phyloP scores from a whole-genome alignment of 176 grass and related monocot genomes.

The Triticum dicoccoides region DNA sequence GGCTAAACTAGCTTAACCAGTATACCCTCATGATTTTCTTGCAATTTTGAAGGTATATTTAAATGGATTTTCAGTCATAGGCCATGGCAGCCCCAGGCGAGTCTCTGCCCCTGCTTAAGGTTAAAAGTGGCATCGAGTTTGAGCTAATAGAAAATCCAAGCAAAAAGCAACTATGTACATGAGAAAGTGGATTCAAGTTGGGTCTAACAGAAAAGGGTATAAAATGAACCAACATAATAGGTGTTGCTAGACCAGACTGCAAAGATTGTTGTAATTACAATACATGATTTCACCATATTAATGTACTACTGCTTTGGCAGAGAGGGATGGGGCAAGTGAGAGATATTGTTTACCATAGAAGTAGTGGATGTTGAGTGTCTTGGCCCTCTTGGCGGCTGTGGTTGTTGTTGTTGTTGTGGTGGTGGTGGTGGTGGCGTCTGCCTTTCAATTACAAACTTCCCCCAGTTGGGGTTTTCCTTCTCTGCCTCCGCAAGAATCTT shows the following conservation, averaged over 20 bases:
- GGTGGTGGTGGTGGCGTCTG: slow-evolving; percentile 18
- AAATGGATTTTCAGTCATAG: not conserved
- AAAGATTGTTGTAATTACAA: not conserved
- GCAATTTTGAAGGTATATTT: not conserved
- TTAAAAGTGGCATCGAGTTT: not conserved
- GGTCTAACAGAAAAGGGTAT: not conserved
- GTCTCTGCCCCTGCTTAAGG: not conserved
- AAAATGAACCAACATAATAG: not conserved
- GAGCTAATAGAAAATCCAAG: not conserved
- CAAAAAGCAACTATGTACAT: not conserved
- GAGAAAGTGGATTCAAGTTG: not conserved
- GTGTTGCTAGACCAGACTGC: not conserved
- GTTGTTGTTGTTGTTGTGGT: not conserved
- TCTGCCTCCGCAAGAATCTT: slow-evolving; percentile 91
- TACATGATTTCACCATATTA: not conserved
- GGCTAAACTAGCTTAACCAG: not conserved
- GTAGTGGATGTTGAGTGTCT: slow-evolving; percentile 26
- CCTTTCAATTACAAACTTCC: slow-evolving; percentile 59
- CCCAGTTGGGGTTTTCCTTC: slow-evolving; percentile 88
- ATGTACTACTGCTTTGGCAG: not conserved
- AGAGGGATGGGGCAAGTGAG: not conserved
- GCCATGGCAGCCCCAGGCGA: not conserved
- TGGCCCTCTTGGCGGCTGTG: slow-evolving; percentile 34
- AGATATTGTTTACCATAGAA: slow-evolving; percentile 23
- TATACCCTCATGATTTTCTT: not conserved